Conservation (phyloP, 2,329 filamentous ascomycete species). For the Ascocoryne sarcoides region DNA sequence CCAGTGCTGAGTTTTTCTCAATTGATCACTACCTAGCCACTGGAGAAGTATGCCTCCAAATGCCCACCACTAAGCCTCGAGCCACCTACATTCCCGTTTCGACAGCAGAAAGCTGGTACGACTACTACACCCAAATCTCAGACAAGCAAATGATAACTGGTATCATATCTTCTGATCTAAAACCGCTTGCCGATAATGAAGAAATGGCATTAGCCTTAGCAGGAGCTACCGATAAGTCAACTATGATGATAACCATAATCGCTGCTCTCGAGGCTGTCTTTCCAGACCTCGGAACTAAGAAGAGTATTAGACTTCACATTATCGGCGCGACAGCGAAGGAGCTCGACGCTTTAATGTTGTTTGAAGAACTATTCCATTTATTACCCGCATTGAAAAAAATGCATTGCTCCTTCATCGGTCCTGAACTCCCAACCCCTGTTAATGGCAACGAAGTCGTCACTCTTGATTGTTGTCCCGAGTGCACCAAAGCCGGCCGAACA, state of each 20-base stretch:
- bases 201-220: constrained; percentile 4
- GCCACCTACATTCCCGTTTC: constrained; percentile 11
- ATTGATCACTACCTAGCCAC: constrained; percentile 8
- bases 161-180: constrained; percentile 1
- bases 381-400: constrained; percentile 8
- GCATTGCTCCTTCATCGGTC: constrained; percentile 7
- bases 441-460: neutral
- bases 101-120: constrained; percentile 9
- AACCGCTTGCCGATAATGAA: neutral
- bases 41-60: neutral
- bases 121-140: constrained; percentile 15
- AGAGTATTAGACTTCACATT: constrained; percentile 10
- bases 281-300: constrained; percentile 3
- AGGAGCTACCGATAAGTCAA: constrained; percentile 7
- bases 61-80: constrained; percentile 8
- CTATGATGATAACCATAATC: constrained; percentile 14
- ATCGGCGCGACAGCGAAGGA: constrained; percentile 13
- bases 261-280: constrained; percentile 11
- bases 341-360: constrained; percentile 8
- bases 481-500: constrained; percentile 2
- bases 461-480: constrained; percentile 11
- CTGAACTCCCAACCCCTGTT: constrained; percentile 4
- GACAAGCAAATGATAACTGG: constrained; percentile 7
- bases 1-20: constrained; percentile 7
- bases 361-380: constrained; percentile 16